Evolutionary conservation across 768 basidiomycete species (phyloP).

Genomic region (Tubosaeta sp.): DNA sequence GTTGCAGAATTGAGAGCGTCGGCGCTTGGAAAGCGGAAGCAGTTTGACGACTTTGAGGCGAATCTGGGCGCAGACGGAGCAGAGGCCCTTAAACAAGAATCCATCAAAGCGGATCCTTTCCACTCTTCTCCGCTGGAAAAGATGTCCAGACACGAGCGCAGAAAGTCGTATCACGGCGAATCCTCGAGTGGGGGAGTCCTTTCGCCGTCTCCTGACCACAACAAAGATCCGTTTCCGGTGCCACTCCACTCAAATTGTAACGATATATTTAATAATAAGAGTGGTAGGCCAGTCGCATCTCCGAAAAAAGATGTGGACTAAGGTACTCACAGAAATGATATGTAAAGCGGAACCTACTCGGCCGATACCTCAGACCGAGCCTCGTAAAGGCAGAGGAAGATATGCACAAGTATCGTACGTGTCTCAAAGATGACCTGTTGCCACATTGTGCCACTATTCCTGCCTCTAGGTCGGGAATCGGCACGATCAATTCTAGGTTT

Average conservation of each 20-base stretch:
- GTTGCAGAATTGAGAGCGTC: constrained; percentile 20
- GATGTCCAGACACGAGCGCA: constrained; percentile 8
- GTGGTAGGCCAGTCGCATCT: constrained; percentile 10
- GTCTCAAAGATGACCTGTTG: neutral
- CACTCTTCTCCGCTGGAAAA: neutral
- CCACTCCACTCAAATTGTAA: neutral
- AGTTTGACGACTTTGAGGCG: constrained; percentile 19
- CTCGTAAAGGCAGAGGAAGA: constrained; percentile 55
- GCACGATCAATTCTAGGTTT: constrained; percentile 60
- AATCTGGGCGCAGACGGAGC: constrained; percentile 1
- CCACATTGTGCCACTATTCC: neutral
- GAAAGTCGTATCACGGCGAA: constrained; percentile 17
- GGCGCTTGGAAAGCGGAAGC: constrained; percentile 26
- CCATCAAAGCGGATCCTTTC: neutral
- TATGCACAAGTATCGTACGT: constrained; percentile 45
- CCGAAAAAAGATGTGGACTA: neutral
- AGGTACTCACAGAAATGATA: constrained; percentile 6
- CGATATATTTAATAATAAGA: neutral
- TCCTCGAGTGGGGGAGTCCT: constrained; percentile 4
- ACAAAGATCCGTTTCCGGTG: constrained; percentile 10
- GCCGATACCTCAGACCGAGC: constrained; percentile 13
- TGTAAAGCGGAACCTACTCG: constrained; percentile 11
- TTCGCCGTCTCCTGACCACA: constrained; percentile 1
- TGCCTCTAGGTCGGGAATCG: constrained; percentile 24
- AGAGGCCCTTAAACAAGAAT: constrained; percentile 4